Evolutionary conservation across 164 flowering plant species (phyloP), one percentile per base, ranked within the genome.

Genomic region (Liquidambar formosana): DNA sequence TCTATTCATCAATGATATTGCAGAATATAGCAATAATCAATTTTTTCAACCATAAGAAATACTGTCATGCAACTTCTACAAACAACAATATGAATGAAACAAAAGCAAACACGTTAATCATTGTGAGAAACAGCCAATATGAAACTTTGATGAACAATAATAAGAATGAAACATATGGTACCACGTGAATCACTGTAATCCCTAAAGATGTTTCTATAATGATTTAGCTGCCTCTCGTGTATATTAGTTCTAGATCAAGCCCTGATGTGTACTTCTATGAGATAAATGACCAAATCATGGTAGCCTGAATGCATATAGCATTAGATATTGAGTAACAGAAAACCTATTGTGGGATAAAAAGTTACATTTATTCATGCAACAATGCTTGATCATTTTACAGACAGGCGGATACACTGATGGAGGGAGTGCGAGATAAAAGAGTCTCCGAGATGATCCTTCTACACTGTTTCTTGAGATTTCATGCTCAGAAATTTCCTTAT

Each of bases 391-490:
- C 99, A 93, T 93, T 76, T 71, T 95, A 93, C 92, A 84, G 65
- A 95, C 99, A 61, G 92, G 79, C 49, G 99, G 99, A 87, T 95
- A 95, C 18, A 95, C 99, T 52, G 99, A 93, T 51, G 99, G 99
- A 71, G 99, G 99, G 43, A 95, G 94, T 67, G 99, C 99, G 72
- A 95, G 83, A 82, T 95, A 95, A 79, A 95, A 93, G 49, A 95
- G 92, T 71, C 99, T 90, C 22, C 97, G 77, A 43, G 99, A 86
- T 43, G 91, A 74, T 67, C 96, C 97, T 82, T 86, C 93, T 16
- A 60, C 65, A 74, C 87, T 90, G 48, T 88, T 83, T 78, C 63
- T 89, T 18, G 85, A 84, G 15, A 76, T 14, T 72, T 95, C 99
- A 65, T 88, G 89, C 79, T 79, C 84, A 45, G 84, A 79, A 52